Evolutionary conservation across 2,329 filamentous ascomycete genomes (phyloP), one percentile per base, ranked within the genome.

Genomic region (Colletotrichum sansevieriae): DNA sequence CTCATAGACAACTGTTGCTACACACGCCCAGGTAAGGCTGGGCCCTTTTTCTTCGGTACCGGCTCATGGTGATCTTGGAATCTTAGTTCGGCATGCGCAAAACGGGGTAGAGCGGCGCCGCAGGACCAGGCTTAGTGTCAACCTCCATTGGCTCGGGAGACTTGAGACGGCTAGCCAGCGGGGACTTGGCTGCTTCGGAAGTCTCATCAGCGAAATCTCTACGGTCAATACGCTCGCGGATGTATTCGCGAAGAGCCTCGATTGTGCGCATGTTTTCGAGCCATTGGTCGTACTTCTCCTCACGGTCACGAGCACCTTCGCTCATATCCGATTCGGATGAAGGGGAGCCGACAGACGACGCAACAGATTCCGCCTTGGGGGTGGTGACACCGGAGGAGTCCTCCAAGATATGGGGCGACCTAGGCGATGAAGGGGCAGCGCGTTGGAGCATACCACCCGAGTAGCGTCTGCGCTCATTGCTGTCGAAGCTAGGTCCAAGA

Each of bases 361-460:
- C 74, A 12, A 79, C 79, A 13, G 82, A 79, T 71, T 84, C 83
- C 54, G 77, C 76, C 75, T 83, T 84, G 68, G 83, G 84, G 0
- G 84, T 84, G 41, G 67, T 63, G 12, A 81, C 76, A 6, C 80
- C 77, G 7, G 80, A 77, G 22, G 80, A 81, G 11, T 76, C 77
- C 43, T 81, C 76, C 67, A 80, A 76, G 29, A 76, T 78, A 44
- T 74, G 76, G 47, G 74, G 76, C 15, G 81, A 80, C 18, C 43
- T 66, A 29, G 82, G 80, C 43, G 84, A 79, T 15, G 80, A 80
- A 18, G 79, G 81, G 71, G 80, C 84, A 47, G 86, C 85, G 60
- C 85, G 85, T 79, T 92, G 90, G 47, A 92, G 85, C 83, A 91
- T 87, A 56, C 89, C 88, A 46, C 89, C 89, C 39, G 88, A 89